Conservation (phyloP, 2,329 filamentous ascomycete genomes). For the Fusarium ramigenum region DNA sequence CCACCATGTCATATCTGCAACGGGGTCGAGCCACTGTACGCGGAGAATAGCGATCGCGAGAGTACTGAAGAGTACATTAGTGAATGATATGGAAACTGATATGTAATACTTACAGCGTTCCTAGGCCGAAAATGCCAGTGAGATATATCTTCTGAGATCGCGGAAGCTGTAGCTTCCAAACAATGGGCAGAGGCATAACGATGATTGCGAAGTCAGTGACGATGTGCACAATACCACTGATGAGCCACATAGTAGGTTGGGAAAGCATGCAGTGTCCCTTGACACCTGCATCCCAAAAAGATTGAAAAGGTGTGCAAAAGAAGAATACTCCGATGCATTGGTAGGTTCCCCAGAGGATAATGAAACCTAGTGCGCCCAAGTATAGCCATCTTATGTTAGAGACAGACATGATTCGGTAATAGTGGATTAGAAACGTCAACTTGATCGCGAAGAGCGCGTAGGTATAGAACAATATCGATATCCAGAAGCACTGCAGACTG, state of each 20-base stretch:
- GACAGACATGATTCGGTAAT: constrained; percentile 28
- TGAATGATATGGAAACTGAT: accelerated
- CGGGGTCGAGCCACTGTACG: constrained; percentile 27
- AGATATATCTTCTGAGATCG: constrained; percentile 17
- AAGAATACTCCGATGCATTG: neutral
- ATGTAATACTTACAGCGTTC: constrained; percentile 18
- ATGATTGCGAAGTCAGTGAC: constrained; percentile 26
- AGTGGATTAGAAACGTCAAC: constrained; percentile 30
- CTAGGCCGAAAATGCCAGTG: constrained; percentile 21
- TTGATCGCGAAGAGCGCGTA: constrained; percentile 6
- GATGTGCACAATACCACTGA: constrained; percentile 19
- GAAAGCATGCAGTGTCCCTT: constrained; percentile 1
- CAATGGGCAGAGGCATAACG: constrained; percentile 18
- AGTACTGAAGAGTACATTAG: neutral
- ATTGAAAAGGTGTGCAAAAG: constrained; percentile 8
- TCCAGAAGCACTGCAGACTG: constrained; percentile 21
- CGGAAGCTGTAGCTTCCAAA: constrained; percentile 23
- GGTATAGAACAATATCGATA: constrained; percentile 28
- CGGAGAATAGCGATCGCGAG: constrained; percentile 21
- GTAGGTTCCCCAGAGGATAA: neutral
- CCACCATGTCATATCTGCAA: constrained; percentile 28
- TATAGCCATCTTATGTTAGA: constrained; percentile 20
- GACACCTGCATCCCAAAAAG: constrained; percentile 20
- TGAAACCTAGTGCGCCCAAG: neutral
- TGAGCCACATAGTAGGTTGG: neutral